phyloP scores from a whole-genome alignment of 768 basidiomycete species.

The Pleurotus tuoliensis region DNA sequence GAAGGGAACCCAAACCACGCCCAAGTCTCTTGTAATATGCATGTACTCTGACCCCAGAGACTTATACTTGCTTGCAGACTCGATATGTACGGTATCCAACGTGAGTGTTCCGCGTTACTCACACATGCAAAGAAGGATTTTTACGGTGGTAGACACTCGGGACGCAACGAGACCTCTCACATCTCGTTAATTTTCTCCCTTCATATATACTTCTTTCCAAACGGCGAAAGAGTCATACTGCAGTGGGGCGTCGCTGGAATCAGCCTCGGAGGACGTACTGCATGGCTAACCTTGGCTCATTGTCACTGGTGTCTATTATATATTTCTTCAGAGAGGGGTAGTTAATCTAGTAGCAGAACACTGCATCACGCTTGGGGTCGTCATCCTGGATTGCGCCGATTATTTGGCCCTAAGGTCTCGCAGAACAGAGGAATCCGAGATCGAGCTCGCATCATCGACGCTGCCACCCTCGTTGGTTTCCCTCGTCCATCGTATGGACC shows the following conservation, averaged over 20 bases:
- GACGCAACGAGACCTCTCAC: constrained; percentile 71
- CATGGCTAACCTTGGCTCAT: constrained; percentile 65
- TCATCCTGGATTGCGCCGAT: constrained; percentile 71
- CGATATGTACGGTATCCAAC: constrained; percentile 48
- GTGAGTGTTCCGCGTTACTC: constrained; percentile 19
- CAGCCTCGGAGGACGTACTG: constrained; percentile 81
- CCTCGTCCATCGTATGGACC: constrained; percentile 44
- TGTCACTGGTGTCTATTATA: constrained; percentile 19
- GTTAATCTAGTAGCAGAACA: constrained; percentile 31
- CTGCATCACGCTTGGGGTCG: constrained; percentile 40
- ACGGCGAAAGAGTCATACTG: constrained; percentile 52
- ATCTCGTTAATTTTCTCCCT: constrained; percentile 78
- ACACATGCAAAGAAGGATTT: neutral
- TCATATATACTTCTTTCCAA: constrained; percentile 71
- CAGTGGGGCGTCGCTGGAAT: constrained; percentile 74
- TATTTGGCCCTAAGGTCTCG: constrained; percentile 50
- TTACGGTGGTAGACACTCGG: constrained; percentile 35
- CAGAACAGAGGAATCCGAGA: constrained; percentile 44
- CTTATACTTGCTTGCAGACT: constrained; percentile 20
- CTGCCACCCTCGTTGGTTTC: constrained; percentile 52
- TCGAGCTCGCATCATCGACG: constrained; percentile 46
- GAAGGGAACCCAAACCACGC: constrained; percentile 35
- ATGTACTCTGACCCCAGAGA: neutral
- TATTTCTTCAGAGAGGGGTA: neutral
- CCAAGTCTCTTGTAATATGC: constrained; percentile 22